phyloP scores from a whole-genome alignment of 441 rosid species.

The Mallotus repandus region DNA sequence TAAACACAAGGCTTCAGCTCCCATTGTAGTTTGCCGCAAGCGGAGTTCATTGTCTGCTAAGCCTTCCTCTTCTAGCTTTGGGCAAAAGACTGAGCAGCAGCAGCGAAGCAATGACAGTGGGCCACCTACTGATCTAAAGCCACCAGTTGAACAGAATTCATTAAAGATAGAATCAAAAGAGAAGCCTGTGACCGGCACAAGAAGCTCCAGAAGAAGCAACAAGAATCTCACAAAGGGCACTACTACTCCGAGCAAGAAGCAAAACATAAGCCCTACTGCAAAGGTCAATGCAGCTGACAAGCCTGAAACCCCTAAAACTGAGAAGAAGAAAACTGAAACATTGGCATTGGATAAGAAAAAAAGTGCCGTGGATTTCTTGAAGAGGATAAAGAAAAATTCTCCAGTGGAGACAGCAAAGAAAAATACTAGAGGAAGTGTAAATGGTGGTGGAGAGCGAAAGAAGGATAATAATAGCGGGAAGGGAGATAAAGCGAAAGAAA shows the following conservation, averaged over 20 bases:
- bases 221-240: slow-evolving; percentile 23
- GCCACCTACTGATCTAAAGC: slow-evolving; percentile 11
- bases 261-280: slow-evolving; percentile 6
- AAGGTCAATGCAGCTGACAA: slow-evolving; percentile 27
- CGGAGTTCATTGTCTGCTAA: slow-evolving; percentile 44
- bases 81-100: slow-evolving; percentile 31
- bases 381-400: slow-evolving; percentile 57
- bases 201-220: slow-evolving; percentile 53
- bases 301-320: slow-evolving; percentile 37
- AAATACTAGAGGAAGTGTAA: slow-evolving; percentile 15
- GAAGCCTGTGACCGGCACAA: slow-evolving; percentile 45
- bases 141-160: slow-evolving; percentile 23
- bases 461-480: slow-evolving; percentile 30
- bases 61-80: slow-evolving; percentile 34
- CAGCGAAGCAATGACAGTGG: slow-evolving; percentile 22
- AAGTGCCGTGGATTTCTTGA: slow-evolving; percentile 62
- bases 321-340: slow-evolving; percentile 39
- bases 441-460: slow-evolving; percentile 29
- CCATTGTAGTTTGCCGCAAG: slow-evolving; percentile 54
- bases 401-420: slow-evolving; percentile 38
- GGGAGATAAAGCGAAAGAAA: slow-evolving; percentile 42
- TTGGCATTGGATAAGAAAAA: slow-evolving; percentile 45
- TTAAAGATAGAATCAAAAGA: slow-evolving; percentile 39
- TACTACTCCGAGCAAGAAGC: slow-evolving; percentile 31
- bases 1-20: slow-evolving; percentile 40